A percentile compares a stretch with the other conserved stretches of the same genome.
These are phyloP conservation scores for Talaromyces trachyspermus DNA, from an alignment of 495 filamentous ascomycete species.

Conservation along the genomic window DNA sequence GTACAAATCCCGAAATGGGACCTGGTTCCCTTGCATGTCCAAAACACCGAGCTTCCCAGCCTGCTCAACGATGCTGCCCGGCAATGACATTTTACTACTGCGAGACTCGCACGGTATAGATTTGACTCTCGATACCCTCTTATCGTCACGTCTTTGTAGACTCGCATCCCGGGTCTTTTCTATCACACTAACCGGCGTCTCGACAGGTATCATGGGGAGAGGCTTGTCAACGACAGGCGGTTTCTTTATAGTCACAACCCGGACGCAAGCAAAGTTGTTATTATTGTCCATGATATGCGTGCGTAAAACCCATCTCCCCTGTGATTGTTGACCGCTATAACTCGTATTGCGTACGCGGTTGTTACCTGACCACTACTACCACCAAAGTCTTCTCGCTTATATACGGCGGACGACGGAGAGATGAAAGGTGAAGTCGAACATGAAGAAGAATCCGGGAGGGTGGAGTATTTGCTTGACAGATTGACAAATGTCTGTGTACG, in stretches of 20 bases:
- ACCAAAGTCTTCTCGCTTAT: slow-evolving; percentile 2
- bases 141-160: not conserved
- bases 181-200: not conserved
- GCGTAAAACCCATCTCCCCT: too few species aligned
- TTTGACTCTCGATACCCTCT: not conserved
- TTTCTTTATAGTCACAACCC: slow-evolving; percentile 1
- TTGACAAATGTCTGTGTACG: slow-evolving; percentile 1
- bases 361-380: not conserved
- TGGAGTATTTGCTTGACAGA: slow-evolving; percentile 2
- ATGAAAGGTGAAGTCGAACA: too few species aligned
- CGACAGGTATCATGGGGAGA: not conserved
- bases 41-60: not conserved
- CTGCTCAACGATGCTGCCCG: not conserved
- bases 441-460: not conserved
- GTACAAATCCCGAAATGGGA: slow-evolving; percentile 2
- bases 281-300: not conserved
- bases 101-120: not conserved
- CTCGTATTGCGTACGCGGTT: not conserved
- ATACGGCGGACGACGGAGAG: not conserved
- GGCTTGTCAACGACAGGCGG: not conserved
- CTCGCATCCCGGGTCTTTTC: too few species aligned
- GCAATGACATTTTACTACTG: not conserved
- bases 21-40: not conserved
- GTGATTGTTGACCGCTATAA: not conserved
- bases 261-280: not conserved